A percentile compares a stretch with the other conserved stretches of the same genome.
Evolutionary conservation across 1,284 basidiomycete genomes (phyloP).

Genomic region (Rhizoctonia solani): DNA sequence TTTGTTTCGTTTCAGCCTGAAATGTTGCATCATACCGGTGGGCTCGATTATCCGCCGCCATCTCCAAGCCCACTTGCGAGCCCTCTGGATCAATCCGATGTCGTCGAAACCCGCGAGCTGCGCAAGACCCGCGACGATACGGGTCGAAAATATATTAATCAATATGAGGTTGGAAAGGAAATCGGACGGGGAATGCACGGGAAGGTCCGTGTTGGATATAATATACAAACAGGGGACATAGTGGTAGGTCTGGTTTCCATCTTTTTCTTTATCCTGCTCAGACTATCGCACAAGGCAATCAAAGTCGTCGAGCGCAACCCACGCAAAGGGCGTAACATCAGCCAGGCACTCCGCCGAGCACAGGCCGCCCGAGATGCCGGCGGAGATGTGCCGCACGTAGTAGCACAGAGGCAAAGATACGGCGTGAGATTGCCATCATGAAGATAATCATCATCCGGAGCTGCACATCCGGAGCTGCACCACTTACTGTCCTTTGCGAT

Average conservation of each 20-base stretch:
- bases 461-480: background rate
- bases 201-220: constrained; percentile 72
- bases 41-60: constrained; percentile 18
- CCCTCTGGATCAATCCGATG: constrained; percentile 49
- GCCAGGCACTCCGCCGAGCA: constrained; percentile 36
- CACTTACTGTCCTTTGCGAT: constrained; percentile 17
- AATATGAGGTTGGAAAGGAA: constrained; percentile 69
- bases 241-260: constrained; percentile 47
- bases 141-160: constrained; percentile 67
- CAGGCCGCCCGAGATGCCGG: constrained; percentile 34
- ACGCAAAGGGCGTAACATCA: constrained; percentile 53
- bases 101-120: constrained; percentile 63
- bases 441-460: constrained; percentile 51
- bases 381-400: constrained; percentile 42
- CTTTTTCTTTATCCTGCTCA: constrained; percentile 6
- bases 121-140: constrained; percentile 46
- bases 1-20: constrained; percentile 27
- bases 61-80: constrained; percentile 47
- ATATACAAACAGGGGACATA: constrained; percentile 52
- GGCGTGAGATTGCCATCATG: constrained; percentile 96
- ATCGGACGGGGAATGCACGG: constrained; percentile 85
- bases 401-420: constrained; percentile 79
- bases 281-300: constrained; percentile 63
- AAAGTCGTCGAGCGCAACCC: constrained; percentile 76
- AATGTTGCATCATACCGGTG: background rate